Percentiles rank a stretch among this genome's conserved stretches.
These are phyloP conservation scores for Xerocomus amazonicus DNA, from an alignment of 1,284 basidiomycete genomes.

Conservation along the genomic window DNA sequence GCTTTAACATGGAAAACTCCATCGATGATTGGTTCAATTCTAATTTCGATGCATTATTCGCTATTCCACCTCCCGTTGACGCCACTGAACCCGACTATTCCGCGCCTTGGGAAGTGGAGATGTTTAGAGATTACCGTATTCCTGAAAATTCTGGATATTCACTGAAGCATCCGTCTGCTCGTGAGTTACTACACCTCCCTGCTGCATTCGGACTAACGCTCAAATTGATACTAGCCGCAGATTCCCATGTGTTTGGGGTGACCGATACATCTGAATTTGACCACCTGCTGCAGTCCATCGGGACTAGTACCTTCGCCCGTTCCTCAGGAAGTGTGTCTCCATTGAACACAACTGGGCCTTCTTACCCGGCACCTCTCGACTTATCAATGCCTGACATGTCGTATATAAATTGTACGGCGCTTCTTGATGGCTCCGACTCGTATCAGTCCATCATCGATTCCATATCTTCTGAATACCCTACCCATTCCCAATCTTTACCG, in stretches of 20 bases:
- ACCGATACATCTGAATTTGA: constrained; percentile 11
- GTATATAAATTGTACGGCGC: constrained; percentile 17
- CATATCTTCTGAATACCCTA: constrained; percentile 1
- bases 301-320: not conserved
- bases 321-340: not conserved
- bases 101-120: constrained; percentile 23
- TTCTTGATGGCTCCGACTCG: constrained; percentile 8
- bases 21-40: constrained; percentile 31
- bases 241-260: too few species aligned
- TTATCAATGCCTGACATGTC: constrained; percentile 1
- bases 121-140: constrained; percentile 29
- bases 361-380: not conserved
- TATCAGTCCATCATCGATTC: constrained; percentile 5
- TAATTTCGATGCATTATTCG: constrained; percentile 25
- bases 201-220: not conserved
- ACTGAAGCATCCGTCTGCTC: not conserved
- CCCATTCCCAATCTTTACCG: constrained; percentile 8
- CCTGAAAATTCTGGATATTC: constrained; percentile 3
- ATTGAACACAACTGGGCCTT: not conserved
- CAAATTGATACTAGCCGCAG: not conserved
- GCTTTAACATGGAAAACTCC: constrained; percentile 8
- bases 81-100: constrained; percentile 17
- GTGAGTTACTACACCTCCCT: constrained; percentile 11
- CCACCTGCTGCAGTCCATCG: constrained; percentile 16
- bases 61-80: constrained; percentile 25